Base-by-base conservation (phyloP, 805 yeast genomes). In the Starmerella tilneyi region DNA sequence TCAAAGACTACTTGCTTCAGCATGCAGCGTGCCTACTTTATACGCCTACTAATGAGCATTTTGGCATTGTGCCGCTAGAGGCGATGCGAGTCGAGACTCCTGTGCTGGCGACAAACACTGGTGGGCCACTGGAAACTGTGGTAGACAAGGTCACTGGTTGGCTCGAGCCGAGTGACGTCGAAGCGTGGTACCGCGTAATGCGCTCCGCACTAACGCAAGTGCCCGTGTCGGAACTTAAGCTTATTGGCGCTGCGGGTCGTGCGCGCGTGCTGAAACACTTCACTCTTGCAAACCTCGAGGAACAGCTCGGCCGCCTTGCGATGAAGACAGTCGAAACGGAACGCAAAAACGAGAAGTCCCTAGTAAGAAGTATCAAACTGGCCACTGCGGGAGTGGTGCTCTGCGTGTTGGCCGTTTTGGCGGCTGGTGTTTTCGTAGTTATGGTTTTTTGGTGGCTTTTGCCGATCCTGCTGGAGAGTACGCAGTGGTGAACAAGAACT, bases 41-140 rank as follows among this genome's bases (percentile, higher is more conserved):
- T 59, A 92, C 99, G 0, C 98, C 99, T 3, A 71, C 82, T 0
- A 74, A 73, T 56, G 98, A 92, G 62, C 99, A 92, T 65, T 92
- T 92, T 60, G 99, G 99, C 12, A 92, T 92, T 52, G 99, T 92
- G 9, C 99, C 99, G 1, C 70, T 92, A 13, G 98, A 92, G 61
- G 88, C 95, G 11, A 88, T 92, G 96, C 71, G 80, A 38, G 70
- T 75, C 46, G 81, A 83, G 23, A 79, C 80, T 0, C 85, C 94
- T 0, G 96, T 88, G 0, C 65, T 92, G 42, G 96, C 96, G 0
- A 79, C 81, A 5, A 77, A 83, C 57, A 77, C 77, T 31, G 99
- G 98, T 22, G 99, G 99, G 0, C 98, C 98, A 0, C 63, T 79
- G 28, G 99, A 92, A 59, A 80, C 95, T 0, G 66, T 81, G 9